Base-by-base conservation (phyloP, 495 filamentous ascomycete genomes). In the Aspergillus wentii region DNA sequence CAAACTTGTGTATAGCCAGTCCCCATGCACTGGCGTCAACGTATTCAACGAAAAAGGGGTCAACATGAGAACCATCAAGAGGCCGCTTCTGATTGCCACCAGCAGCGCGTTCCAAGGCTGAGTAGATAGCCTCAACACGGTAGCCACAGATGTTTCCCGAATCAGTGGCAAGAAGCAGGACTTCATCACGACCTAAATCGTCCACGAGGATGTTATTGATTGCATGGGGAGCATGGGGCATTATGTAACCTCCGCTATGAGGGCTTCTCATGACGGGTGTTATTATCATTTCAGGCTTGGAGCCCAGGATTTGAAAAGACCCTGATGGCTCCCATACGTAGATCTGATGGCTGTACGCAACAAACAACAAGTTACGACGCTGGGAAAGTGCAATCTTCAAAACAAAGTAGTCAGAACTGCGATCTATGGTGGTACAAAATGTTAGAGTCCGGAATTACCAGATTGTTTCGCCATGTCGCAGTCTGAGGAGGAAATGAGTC, bases 101-200 rank as follows among this genome's bases (percentile, higher is more conserved):
- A 8, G 35, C 40, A 14, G 58, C 56, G 35, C 54, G 54, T 20
- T 62, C 57, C 15, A 80, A 41, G 11, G 64, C 65, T 4, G 62
- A 68, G 19, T 57, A 61, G 4, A 85, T 76, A 4, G 66, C 62
- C 21, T 72, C 71, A 1, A 82, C 84, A 44, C 85, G 80, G 57
- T 90, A 95, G 4, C 78, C 88, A 23, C 84, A 73, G 8, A 94
- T 80, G 59, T 98, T 91, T 4, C 92, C 92, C 45, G 95, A 89
- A 49, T 96, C 92, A 39, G 81, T 89, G 8, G 71, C 78, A 29
- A 83, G 66, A 2, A 91, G 57, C 14, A 96, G 41, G 9, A 94
- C 78, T 58, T 98, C 92, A 30, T 89, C 75, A 19, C 76, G 61
- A 2, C 92, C 92, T 2, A 98, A 64, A 33, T 85, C 78, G 27